phyloP scores from a whole-genome alignment of 2,329 filamentous ascomycete genomes.

The Fusarium aywerte region DNA sequence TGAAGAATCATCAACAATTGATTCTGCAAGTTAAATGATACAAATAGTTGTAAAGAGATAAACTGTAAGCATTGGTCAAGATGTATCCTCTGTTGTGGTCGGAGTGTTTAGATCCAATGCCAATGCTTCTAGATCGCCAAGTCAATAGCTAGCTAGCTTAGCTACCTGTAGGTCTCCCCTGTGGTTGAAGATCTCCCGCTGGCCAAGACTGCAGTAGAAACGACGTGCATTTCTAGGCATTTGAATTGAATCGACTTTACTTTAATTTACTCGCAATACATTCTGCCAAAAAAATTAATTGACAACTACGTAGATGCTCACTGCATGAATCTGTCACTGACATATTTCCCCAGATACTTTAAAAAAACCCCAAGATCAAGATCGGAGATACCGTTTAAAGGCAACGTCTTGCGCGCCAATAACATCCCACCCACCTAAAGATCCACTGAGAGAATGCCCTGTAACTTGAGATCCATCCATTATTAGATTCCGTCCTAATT shows the following conservation, averaged over 20 bases:
- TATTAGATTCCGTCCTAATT: too few relatives aligned
- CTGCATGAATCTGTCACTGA: not conserved
- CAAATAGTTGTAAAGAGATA: not conserved
- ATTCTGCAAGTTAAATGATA: not conserved
- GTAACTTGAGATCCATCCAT: not conserved
- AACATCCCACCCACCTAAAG: not conserved
- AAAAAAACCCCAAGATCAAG: not conserved
- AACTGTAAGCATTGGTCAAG: not conserved
- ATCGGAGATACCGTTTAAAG: not conserved
- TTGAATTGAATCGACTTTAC: too few relatives aligned
- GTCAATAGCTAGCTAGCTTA: constrained; percentile 9
- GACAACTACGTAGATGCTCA: not conserved
- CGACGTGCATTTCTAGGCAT: constrained; percentile 3
- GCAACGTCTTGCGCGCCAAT: not conserved
- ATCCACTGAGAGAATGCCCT: not conserved
- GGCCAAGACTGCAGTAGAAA: constrained; percentile 23
- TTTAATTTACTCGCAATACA: too few relatives aligned
- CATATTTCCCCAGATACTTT: not conserved
- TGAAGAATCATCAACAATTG: not conserved
- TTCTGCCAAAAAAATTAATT: not conserved
- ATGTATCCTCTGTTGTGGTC: not conserved
- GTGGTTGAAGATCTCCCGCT: constrained; percentile 28
- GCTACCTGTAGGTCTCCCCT: too few relatives aligned
- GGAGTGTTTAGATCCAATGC: not conserved
- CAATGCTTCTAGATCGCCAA: constrained; percentile 27